Evolutionary conservation across 495 filamentous ascomycete species (phyloP).

Genomic region (Xylaria telfairii): DNA sequence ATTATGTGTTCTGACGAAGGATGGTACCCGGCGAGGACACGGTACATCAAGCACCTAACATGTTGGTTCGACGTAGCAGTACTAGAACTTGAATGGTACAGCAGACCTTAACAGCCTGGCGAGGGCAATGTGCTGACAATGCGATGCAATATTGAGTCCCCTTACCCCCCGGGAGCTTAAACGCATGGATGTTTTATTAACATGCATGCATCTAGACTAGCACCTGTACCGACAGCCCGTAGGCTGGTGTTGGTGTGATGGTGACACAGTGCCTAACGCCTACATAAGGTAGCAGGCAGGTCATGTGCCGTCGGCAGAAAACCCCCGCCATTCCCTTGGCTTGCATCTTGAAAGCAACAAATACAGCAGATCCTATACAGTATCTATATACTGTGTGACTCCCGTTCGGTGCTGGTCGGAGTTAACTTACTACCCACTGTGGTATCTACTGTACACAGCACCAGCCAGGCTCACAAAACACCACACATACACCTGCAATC

Average conservation of each 20-base stretch:
- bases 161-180: not conserved
- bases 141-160: not conserved
- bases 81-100: not conserved
- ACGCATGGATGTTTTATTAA: conserved; percentile 2
- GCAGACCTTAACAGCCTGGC: not conserved
- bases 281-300: not conserved
- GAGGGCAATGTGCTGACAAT: not conserved
- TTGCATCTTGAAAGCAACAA: not conserved
- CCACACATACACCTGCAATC: no score
- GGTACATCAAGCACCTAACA: not conserved
- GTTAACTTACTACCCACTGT: no score
- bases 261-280: not conserved
- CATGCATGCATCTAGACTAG: no score
- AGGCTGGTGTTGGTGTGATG: not conserved
- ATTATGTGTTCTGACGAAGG: not conserved
- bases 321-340: not conserved
- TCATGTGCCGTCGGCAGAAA: not conserved
- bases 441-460: no score
- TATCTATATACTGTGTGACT: no score
- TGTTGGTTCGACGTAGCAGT: not conserved
- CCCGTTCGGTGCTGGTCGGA: no score
- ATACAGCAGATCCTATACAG: not conserved
- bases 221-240: no score
- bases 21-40: not conserved
- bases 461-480: no score